These are phyloP conservation scores for Cladosporium halotolerans DNA, from an alignment of 2,329 filamentous ascomycete species.

Conservation along the genomic window DNA sequence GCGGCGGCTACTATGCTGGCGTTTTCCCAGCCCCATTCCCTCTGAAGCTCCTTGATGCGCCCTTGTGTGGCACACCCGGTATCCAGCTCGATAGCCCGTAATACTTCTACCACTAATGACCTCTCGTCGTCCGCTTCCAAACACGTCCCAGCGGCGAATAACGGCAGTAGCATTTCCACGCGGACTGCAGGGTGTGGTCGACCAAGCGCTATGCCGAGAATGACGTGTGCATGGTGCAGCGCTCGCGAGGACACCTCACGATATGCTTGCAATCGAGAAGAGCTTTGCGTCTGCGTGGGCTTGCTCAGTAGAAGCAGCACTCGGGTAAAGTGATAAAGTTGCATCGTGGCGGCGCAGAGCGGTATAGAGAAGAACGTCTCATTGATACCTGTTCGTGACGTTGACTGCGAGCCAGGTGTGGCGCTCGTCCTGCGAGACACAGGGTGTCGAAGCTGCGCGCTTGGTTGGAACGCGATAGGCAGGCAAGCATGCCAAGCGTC, in stretches of 20 bases:
- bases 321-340: slow-evolving; percentile 59
- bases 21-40: slow-evolving; percentile 37
- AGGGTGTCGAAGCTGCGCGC: slow-evolving; percentile 35
- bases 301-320: slow-evolving; percentile 56
- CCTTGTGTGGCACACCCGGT: slow-evolving; percentile 59
- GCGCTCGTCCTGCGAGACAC: slow-evolving; percentile 1
- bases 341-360: slow-evolving; percentile 59
- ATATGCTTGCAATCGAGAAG: slow-evolving; percentile 49
- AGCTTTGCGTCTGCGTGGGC: slow-evolving; percentile 47
- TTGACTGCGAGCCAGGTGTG: not conserved
- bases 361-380: slow-evolving; percentile 60
- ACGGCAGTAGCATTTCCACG: slow-evolving; percentile 51
- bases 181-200: slow-evolving; percentile 51
- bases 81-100: slow-evolving; percentile 57
- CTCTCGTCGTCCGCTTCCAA: slow-evolving; percentile 51
- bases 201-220: slow-evolving; percentile 54
- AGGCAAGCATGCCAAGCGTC: slow-evolving; percentile 54
- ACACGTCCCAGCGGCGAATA: slow-evolving; percentile 57
- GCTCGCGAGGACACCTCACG: slow-evolving; percentile 48
- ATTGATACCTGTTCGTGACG: slow-evolving; percentile 20
- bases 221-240: slow-evolving; percentile 53
- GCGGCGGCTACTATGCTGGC: not conserved
- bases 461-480: slow-evolving; percentile 55
- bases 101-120: slow-evolving; percentile 49
- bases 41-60: slow-evolving; percentile 47